Evolutionary conservation across 1,284 basidiomycete genomes (phyloP).

Genomic region (Blastosporella zonata): DNA sequence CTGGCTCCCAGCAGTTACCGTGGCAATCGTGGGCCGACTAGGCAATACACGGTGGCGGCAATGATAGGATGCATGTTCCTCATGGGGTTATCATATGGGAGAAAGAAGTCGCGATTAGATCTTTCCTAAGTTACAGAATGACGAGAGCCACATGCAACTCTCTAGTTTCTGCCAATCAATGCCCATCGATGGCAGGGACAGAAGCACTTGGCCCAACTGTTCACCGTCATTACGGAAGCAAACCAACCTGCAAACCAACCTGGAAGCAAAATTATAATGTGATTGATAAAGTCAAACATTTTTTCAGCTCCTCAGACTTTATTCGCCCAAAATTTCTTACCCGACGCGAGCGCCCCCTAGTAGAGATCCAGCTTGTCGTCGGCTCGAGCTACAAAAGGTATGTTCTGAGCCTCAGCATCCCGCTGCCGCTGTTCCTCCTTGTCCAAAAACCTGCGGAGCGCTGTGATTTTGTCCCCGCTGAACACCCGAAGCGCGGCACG

Average conservation of each 20-base stretch:
- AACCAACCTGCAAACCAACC: conserved; percentile 1
- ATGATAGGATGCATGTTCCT: conserved; percentile 9
- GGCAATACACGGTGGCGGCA: not conserved
- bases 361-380: conserved; percentile 63
- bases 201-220: not conserved
- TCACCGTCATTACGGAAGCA: conserved; percentile 5
- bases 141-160: not conserved
- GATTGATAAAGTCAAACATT: not conserved
- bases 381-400: conserved; percentile 53
- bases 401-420: conserved; percentile 54
- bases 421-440: conserved; percentile 58
- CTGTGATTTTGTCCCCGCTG: conserved; percentile 65
- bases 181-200: not conserved
- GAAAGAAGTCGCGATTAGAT: not conserved
- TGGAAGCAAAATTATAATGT: conserved; percentile 1
- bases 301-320: not conserved
- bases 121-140: not conserved
- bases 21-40: not conserved
- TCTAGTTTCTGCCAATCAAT: not conserved
- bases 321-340: not conserved
- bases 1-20: not conserved
- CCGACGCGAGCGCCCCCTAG: conserved; percentile 20
- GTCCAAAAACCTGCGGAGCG: conserved; percentile 62
- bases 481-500: conserved; percentile 82
- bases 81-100: conserved; percentile 3